Evolutionary conservation across 2,329 filamentous ascomycete genomes (phyloP).

Genomic region (Gnomoniopsis sp.): DNA sequence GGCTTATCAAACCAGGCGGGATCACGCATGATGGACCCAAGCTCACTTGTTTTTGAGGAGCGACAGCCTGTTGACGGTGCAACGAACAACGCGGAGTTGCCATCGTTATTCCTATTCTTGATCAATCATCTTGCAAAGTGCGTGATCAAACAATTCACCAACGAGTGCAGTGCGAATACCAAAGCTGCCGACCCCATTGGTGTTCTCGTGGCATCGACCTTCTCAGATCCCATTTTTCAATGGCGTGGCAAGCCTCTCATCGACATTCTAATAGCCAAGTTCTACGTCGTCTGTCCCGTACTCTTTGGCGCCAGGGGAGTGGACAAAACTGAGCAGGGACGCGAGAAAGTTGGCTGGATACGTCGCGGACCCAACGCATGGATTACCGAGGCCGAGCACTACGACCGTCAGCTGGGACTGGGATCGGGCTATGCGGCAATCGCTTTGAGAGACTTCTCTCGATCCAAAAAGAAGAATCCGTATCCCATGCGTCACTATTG

Average conservation of each 20-base stretch:
- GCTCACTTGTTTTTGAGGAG: constrained; percentile 43
- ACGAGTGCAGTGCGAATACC: constrained; percentile 56
- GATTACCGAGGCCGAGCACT: constrained; percentile 69
- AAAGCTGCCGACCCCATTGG: constrained; percentile 70
- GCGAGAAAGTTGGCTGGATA: constrained; percentile 70
- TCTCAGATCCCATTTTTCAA: constrained; percentile 60
- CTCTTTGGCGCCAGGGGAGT: constrained; percentile 79
- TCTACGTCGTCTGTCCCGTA: constrained; percentile 74
- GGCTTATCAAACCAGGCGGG: constrained; percentile 46
- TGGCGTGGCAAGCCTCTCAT: constrained; percentile 66
- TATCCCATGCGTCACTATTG: constrained; percentile 82
- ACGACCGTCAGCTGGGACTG: constrained; percentile 78
- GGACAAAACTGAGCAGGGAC: constrained; percentile 68
- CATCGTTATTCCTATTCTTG: constrained; percentile 65
- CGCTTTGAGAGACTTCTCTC: constrained; percentile 77
- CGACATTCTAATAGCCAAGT: constrained; percentile 79
- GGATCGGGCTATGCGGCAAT: constrained; percentile 82
- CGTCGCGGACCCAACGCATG: constrained; percentile 53
- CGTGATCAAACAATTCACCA: constrained; percentile 62
- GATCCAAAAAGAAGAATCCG: constrained; percentile 64
- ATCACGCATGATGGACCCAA: constrained; percentile 47
- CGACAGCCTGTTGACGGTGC: constrained; percentile 38
- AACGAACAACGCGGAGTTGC: constrained; percentile 45
- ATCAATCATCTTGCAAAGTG: constrained; percentile 69
- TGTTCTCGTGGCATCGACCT: constrained; percentile 64